These are phyloP conservation scores for Lichina pygmaea DNA, from an alignment of 495 filamentous ascomycete species.

Conservation along the genomic window DNA sequence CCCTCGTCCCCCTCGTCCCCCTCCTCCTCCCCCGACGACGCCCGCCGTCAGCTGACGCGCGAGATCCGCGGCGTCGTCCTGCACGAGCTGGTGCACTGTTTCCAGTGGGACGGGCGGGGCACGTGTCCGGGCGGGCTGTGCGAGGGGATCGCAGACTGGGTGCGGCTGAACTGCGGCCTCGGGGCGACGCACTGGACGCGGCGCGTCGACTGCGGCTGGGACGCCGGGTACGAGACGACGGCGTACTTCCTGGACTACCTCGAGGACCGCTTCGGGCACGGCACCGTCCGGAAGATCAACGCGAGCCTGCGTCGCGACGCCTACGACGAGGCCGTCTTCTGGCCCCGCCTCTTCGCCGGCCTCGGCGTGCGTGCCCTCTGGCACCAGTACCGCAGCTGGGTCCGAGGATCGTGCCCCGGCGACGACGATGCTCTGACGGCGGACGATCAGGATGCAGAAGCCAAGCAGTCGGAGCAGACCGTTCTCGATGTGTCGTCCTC, in stretches of 20 bases:
- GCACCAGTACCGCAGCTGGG: too few relatives aligned
- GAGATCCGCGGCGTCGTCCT: slow-evolving; percentile 68
- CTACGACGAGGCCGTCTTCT: slow-evolving; percentile 38
- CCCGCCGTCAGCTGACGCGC: slow-evolving; percentile 9
- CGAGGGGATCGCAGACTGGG: slow-evolving; percentile 89
- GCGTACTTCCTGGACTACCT: slow-evolving; percentile 73
- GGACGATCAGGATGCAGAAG: too few relatives aligned
- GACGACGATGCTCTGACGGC: too few relatives aligned
- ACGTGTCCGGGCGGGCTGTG: slow-evolving; percentile 52
- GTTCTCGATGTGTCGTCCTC: too few relatives aligned
- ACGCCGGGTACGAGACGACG: slow-evolving; percentile 78
- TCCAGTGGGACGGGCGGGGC: slow-evolving; percentile 46
- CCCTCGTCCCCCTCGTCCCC: too few relatives aligned
- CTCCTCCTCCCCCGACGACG: too few relatives aligned
- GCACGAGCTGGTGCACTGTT: slow-evolving; percentile 93
- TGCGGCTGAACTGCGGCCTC: slow-evolving; percentile 46
- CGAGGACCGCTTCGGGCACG: slow-evolving; percentile 33
- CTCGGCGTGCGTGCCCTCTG: slow-evolving; percentile 6
- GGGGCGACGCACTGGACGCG: slow-evolving; percentile 67
- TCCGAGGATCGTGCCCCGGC: too few relatives aligned
- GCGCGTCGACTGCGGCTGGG: slow-evolving; percentile 38
- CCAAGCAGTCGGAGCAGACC: too few relatives aligned
- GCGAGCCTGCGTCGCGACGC: slow-evolving; percentile 29
- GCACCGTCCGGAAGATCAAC: slow-evolving; percentile 50
- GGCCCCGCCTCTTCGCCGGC: slow-evolving; percentile 33